Evolutionary conservation across 2,329 filamentous ascomycete species (phyloP).

Genomic region (Cercospora citrullina): DNA sequence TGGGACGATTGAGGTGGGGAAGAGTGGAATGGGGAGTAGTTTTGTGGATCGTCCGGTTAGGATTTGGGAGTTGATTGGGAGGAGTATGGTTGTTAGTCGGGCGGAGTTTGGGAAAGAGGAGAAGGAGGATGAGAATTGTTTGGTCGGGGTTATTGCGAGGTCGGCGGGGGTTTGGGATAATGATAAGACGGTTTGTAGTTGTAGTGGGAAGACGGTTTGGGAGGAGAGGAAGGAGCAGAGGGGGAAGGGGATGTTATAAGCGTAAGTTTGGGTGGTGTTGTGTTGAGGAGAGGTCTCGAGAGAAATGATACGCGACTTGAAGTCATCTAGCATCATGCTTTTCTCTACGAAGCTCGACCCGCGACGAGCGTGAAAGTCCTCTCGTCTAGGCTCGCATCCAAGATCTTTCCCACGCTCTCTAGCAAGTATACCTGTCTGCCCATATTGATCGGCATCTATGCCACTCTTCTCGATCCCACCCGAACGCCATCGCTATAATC

Average conservation of each 20-base stretch:
- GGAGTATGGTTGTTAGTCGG: constrained; percentile 83
- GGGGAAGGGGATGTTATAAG: constrained; percentile 80
- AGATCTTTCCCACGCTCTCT: not conserved
- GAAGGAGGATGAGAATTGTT: constrained; percentile 76
- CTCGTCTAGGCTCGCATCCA: not conserved
- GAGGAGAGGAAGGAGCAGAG: constrained; percentile 92
- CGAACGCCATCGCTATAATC: constrained; percentile 1
- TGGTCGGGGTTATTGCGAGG: constrained; percentile 90
- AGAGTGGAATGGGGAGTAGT: constrained; percentile 72
- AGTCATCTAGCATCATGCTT: not conserved
- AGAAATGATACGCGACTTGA: too few relatives aligned
- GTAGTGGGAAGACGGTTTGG: constrained; percentile 97
- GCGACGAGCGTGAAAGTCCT: not conserved
- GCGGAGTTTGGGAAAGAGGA: constrained; percentile 53
- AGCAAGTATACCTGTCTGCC: not conserved
- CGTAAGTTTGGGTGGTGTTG: too few relatives aligned
- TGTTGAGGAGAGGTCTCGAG: not conserved
- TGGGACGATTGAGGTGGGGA: constrained; percentile 72
- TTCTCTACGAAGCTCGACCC: not conserved
- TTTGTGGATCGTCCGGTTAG: constrained; percentile 82
- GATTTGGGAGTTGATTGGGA: constrained; percentile 95
- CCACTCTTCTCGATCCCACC: not conserved
- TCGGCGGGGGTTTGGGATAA: constrained; percentile 99
- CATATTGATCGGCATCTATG: not conserved
- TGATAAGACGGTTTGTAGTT: constrained; percentile 96